Evolutionary conservation across 2,329 filamentous ascomycete species (phyloP).

Genomic region (Xylaria sp.): DNA sequence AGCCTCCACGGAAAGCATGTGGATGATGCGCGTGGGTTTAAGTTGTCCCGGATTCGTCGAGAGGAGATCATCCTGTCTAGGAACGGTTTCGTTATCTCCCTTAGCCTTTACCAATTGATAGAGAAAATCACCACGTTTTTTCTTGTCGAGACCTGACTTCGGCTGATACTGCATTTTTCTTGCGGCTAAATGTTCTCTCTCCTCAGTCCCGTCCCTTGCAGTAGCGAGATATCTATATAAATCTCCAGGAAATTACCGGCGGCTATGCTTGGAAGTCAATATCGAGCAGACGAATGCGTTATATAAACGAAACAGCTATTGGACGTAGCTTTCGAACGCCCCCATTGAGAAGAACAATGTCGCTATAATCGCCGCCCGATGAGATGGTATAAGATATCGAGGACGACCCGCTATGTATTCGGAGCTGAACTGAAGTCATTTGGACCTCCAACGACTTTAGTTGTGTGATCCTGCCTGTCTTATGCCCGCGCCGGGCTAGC

Average conservation of each 20-base stretch:
- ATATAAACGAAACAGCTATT: not conserved
- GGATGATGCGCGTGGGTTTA: not conserved
- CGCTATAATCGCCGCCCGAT: not conserved
- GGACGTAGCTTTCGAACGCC: not conserved
- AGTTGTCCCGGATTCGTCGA: not conserved
- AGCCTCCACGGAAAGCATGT: not conserved
- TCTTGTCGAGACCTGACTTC: conserved; percentile 1
- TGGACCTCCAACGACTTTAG: not conserved
- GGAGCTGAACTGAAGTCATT: not conserved
- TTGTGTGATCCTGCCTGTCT: not conserved
- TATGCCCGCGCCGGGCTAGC: not conserved
- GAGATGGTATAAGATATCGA: conserved; percentile 18
- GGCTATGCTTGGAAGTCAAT: conserved; percentile 22
- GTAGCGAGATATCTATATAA: conserved; percentile 15
- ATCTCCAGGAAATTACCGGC: conserved; percentile 14
- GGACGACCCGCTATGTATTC: not conserved
- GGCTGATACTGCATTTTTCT: conserved; percentile 26
- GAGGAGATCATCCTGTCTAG: not conserved
- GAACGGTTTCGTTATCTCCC: not conserved
- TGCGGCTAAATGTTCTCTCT: conserved; percentile 34
- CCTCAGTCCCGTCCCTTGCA: conserved; percentile 3
- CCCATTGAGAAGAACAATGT: not conserved
- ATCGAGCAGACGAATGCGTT: conserved; percentile 6
- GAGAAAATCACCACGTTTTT: not conserved
- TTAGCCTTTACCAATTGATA: not conserved